Evolutionary conservation across 345 rosid genomes (phyloP), one percentile per base, ranked within the genome.

Genomic region (Gossypium thurberi): DNA sequence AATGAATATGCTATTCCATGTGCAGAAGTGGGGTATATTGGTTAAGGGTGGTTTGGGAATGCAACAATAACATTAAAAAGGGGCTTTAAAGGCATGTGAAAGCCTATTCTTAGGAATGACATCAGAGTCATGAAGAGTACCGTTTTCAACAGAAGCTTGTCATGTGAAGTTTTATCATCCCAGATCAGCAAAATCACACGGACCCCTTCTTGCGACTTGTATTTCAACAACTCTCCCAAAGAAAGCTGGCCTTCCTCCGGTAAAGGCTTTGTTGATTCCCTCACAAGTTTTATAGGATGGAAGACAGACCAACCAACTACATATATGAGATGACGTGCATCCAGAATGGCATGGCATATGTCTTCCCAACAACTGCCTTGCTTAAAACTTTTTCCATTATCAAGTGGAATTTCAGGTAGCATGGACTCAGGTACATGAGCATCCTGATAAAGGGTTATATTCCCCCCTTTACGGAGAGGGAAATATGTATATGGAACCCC

Each of bases 131-230:
- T 1, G 48, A 77, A 20, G 43, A 7, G 53, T 83, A 87, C 92
- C 78, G 85, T 90, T 79, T 86, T 90, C 60, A 90, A 62, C 8
- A 82, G 84, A 17, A 80, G 74, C 67, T 81, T 90, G 84, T 90
- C 86, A 52, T 87, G 95, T 0, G 95, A 90, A 71, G 95, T 90
- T 77, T 87, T 90, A 63, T 90, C 92, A 40, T 90, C 95, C 95
- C 92, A 90, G 44, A 90, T 74, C 52, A 90, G 77, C 83, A 89
- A 1, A 42, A 82, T 73, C 67, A 89, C 90, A 1, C 89, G 86
- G 37, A 87, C 91, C 65, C 94, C 94, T 89, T 89, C 90, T 59
- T 87, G 81, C 1, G 94, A 89, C 80, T 89, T 89, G 70, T 82
- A 80, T 77, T 89, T 86, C 75, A 87, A 58, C 76, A 90, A 76